Percentiles rank a stretch among this genome's conserved stretches.
phyloP scores from a whole-genome alignment of 1,139 yeast species.

The Geotrichum fermentans region DNA sequence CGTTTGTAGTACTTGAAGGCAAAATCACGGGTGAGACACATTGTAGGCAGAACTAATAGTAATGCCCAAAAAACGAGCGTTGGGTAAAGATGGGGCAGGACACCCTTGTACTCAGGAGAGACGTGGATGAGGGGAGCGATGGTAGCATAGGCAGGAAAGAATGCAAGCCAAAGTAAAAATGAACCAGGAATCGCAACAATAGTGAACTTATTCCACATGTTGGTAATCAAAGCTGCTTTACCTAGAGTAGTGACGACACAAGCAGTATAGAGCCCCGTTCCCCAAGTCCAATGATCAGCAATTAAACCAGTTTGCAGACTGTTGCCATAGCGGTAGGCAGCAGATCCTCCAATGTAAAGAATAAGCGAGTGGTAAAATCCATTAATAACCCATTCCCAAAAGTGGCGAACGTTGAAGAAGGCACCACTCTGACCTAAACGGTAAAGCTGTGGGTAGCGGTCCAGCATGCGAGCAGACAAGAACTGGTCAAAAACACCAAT shows the following conservation, averaged over 20 bases:
- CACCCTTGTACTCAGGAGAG: conserved; percentile 80
- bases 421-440: conserved; percentile 83
- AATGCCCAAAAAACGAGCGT: conserved; percentile 82
- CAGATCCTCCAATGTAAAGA: conserved; percentile 66
- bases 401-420: conserved; percentile 84
- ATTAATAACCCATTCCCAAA: conserved; percentile 96
- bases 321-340: conserved; percentile 66
- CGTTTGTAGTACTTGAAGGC: conserved; percentile 93
- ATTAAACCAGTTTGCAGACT: conserved; percentile 61
- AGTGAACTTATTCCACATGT: conserved; percentile 93
- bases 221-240: conserved; percentile 87
- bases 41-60: conserved; percentile 63
- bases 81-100: conserved; percentile 69
- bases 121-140: conserved; percentile 82
- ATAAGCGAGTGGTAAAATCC: conserved; percentile 93
- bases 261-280: conserved; percentile 82
- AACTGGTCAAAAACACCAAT: conserved; percentile 96
- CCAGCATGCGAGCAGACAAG: conserved; percentile 82
- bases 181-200: conserved; percentile 94
- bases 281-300: conserved; percentile 96
- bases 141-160: conserved; percentile 82
- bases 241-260: conserved; percentile 88
- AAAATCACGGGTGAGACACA: conserved; percentile 82
- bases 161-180: conserved; percentile 70
- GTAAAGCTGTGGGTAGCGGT: conserved; percentile 88